Evolutionary conservation across 768 basidiomycete genomes (phyloP).

Genomic region (Dentipellis fragilis): DNA sequence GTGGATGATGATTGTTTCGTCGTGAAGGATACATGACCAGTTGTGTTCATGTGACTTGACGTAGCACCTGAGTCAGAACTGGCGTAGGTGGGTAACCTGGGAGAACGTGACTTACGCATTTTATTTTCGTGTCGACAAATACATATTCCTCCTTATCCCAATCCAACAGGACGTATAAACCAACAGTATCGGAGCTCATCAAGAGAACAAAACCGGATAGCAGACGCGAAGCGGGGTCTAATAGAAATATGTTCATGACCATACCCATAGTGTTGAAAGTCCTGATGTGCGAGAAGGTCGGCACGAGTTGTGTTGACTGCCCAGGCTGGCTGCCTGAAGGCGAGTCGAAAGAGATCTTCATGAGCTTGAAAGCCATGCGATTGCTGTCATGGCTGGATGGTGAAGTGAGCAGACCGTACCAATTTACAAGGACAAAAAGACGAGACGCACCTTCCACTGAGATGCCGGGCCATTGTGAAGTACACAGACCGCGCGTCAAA

Average conservation of each 20-base stretch:
- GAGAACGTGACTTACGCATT: constrained; percentile 43
- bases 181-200: constrained; percentile 41
- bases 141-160: constrained; percentile 60
- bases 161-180: constrained; percentile 54
- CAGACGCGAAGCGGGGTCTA: constrained; percentile 52
- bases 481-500: constrained; percentile 63
- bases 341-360: constrained; percentile 47
- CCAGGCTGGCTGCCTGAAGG: too few relatives aligned
- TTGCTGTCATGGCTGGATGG: constrained; percentile 34
- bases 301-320: constrained; percentile 14
- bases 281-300: constrained; percentile 49
- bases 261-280: constrained; percentile 55
- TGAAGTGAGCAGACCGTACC: too few relatives aligned
- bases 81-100: neutral
- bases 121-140: constrained; percentile 64
- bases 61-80: neutral
- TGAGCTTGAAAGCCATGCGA: constrained; percentile 62
- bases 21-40: constrained; percentile 67
- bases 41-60: constrained; percentile 54
- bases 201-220: constrained; percentile 67
- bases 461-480: constrained; percentile 53
- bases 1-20: constrained; percentile 62
- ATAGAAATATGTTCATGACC: constrained; percentile 70
- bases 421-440: neutral
- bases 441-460: constrained; percentile 9